Percentiles rank a stretch among this genome's conserved stretches.
These are phyloP conservation scores for Candida ascalaphidarum DNA, from an alignment of 805 yeast genomes.

Conservation along the genomic window DNA sequence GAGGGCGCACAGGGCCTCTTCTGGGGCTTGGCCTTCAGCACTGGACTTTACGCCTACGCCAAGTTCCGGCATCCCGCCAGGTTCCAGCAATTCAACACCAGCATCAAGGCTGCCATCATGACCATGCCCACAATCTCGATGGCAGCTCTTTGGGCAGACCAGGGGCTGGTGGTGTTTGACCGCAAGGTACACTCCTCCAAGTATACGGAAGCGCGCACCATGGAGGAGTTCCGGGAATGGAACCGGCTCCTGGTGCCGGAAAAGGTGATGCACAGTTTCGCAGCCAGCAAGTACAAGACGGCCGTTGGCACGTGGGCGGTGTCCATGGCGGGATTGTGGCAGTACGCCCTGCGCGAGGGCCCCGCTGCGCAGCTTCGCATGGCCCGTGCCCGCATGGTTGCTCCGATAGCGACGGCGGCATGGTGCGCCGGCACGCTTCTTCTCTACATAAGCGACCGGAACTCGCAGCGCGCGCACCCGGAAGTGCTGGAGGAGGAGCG, in stretches of 20 bases:
- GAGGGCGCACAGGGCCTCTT: slow-evolving; percentile 33
- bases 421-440: no score
- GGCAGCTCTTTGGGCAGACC: slow-evolving; percentile 35
- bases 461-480: no score
- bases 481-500: no score
- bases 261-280: slow-evolving; percentile 18
- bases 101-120: slow-evolving; percentile 28
- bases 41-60: slow-evolving; percentile 23
- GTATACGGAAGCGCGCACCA: slow-evolving; percentile 14
- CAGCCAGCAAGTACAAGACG: slow-evolving; percentile 26
- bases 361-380: no score
- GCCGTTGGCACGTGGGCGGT: slow-evolving; percentile 32
- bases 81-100: slow-evolving; percentile 26
- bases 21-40: slow-evolving; percentile 23
- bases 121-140: slow-evolving; percentile 31
- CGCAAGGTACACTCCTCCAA: slow-evolving; percentile 24
- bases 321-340: slow-evolving; percentile 23
- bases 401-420: no score
- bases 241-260: slow-evolving; percentile 20
- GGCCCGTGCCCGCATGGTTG: no score
- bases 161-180: slow-evolving; percentile 37
- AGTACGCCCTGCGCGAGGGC: no score
- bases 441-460: no score
- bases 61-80: slow-evolving; percentile 23
- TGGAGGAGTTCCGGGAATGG: slow-evolving; percentile 31